Conservation (phyloP, 208 protist genomes). For the Polymyxa betae region DNA sequence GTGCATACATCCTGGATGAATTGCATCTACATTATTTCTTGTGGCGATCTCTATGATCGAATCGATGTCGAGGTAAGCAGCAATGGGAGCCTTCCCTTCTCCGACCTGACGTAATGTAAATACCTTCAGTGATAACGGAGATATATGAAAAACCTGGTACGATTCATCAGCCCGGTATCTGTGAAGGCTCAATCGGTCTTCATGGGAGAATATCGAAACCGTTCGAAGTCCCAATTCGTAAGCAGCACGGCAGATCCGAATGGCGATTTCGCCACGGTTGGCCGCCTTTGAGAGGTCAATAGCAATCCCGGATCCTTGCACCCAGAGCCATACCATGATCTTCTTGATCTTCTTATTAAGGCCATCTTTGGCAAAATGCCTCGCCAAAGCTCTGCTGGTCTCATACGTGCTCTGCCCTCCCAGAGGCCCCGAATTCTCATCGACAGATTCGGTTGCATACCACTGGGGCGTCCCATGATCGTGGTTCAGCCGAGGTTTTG, state of each 20-base stretch:
- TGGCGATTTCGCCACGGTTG: conserved; percentile 83
- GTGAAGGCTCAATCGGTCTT: conserved; percentile 68
- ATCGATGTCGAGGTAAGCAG: conserved; percentile 74
- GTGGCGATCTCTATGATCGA: conserved; percentile 73
- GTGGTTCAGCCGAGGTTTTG: background rate
- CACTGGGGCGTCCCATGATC: background rate
- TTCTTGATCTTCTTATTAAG: background rate
- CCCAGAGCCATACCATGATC: background rate
- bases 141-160: conserved; percentile 63
- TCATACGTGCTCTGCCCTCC: conserved; percentile 16
- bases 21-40: conserved; percentile 71
- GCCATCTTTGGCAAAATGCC: background rate
- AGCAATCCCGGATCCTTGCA: background rate
- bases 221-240: conserved; percentile 80
- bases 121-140: background rate
- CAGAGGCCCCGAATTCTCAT: background rate
- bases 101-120: conserved; percentile 44
- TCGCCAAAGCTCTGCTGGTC: background rate
- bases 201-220: conserved; percentile 76
- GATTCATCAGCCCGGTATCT: conserved; percentile 73
- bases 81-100: conserved; percentile 70
- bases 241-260: conserved; percentile 79
- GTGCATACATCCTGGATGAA: conserved; percentile 74
- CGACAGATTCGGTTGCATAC: background rate
- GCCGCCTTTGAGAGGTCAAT: conserved; percentile 67